Evolutionary conservation across 225 moss, liverwort and hornwort species (phyloP).

Genomic region (Bryum argenteum): DNA sequence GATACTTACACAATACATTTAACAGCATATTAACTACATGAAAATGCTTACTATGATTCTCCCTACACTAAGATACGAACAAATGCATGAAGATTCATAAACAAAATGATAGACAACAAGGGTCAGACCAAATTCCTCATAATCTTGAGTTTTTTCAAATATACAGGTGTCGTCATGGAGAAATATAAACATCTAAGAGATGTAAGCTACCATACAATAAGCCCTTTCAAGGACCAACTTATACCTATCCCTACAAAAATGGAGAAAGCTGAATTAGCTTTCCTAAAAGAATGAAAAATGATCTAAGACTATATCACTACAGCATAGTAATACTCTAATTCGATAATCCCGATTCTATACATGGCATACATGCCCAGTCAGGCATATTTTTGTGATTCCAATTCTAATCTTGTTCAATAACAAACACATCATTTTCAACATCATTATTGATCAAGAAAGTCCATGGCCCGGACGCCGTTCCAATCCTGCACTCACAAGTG

Average conservation of each 20-base stretch:
- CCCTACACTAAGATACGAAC: too few species aligned
- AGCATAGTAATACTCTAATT: background rate
- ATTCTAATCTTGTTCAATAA: background rate
- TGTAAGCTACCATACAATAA: background rate
- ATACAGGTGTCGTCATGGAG: background rate
- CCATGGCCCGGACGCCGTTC: conserved; percentile 58
- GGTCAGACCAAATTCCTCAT: too few species aligned
- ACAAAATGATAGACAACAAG: too few species aligned
- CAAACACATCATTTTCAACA: conserved; percentile 27
- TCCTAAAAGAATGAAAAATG: conserved; percentile 9
- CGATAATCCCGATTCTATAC: background rate
- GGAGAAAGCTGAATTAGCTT: conserved; percentile 12
- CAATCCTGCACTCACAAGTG: conserved; percentile 46
- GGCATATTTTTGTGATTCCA: too few species aligned
- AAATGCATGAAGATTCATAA: too few species aligned
- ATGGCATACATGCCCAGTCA: too few species aligned
- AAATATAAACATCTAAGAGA: too few species aligned
- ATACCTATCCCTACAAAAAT: conserved; percentile 24
- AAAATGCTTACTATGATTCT: too few species aligned
- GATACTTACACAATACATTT: too few species aligned
- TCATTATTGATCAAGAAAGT: conserved; percentile 37
- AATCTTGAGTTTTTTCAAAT: too few species aligned
- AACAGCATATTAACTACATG: too few species aligned
- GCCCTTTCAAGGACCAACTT: background rate
- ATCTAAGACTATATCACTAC: background rate